Evolutionary conservation across 176 grass and related monocot genomes (phyloP).

Genomic region (Pontederia crassipes): DNA sequence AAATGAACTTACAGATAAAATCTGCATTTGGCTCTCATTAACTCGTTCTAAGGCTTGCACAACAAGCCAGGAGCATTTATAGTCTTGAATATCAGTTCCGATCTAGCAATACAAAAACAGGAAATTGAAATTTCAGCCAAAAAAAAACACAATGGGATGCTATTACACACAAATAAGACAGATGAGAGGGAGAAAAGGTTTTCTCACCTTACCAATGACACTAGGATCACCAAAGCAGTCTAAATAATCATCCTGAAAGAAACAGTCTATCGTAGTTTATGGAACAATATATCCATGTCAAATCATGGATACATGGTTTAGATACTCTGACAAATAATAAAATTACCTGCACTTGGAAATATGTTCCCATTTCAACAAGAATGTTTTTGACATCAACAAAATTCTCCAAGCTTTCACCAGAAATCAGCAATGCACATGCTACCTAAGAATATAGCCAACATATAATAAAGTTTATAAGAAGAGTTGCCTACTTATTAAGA

Average conservation of each 20-base stretch:
- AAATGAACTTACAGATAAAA: conserved; percentile 52
- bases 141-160: neutral
- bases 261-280: conserved; percentile 5
- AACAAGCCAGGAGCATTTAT: conserved; percentile 94
- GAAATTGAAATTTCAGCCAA: neutral
- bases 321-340: conserved; percentile 6
- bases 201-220: conserved; percentile 78
- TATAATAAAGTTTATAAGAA: conserved; percentile 1
- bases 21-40: conserved; percentile 41
- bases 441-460: conserved; percentile 40
- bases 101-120: conserved; percentile 47
- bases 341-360: conserved; percentile 93
- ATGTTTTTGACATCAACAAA: conserved; percentile 76
- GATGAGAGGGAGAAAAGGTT: neutral
- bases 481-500: neutral
- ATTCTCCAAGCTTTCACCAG: conserved; percentile 78
- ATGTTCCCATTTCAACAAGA: conserved; percentile 95
- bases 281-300: neutral
- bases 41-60: conserved; percentile 78
- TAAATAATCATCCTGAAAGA: conserved; percentile 87
- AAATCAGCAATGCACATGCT: conserved; percentile 81
- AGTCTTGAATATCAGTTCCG: conserved; percentile 96
- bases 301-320: neutral
- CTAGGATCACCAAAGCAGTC: conserved; percentile 95
- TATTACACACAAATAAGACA: neutral